Evolutionary conservation across 352 stramenopile species (phyloP).

Genomic region (Sclerospora graminicola): DNA sequence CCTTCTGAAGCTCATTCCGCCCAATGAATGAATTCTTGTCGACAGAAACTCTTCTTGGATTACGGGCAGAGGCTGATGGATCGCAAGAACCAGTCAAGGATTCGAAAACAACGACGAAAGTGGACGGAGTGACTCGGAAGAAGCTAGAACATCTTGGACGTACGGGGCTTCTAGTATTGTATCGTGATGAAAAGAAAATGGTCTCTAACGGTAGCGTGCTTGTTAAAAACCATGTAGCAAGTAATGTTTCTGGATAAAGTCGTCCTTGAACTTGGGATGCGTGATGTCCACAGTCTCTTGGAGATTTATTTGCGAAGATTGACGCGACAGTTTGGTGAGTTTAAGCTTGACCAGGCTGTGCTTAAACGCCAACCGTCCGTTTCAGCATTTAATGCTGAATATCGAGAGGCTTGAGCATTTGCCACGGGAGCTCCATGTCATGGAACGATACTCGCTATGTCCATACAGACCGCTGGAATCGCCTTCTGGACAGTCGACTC

Average conservation of each 20-base stretch:
- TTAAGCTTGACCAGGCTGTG: slow-evolving; percentile 35
- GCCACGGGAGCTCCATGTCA: too few relatives aligned
- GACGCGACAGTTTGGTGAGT: slow-evolving; percentile 51
- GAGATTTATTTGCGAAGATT: slow-evolving; percentile 50
- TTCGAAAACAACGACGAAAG: slow-evolving; percentile 10
- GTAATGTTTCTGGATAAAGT: slow-evolving; percentile 75
- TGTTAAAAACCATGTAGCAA: slow-evolving; percentile 20
- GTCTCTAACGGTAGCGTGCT: not conserved
- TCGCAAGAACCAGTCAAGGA: slow-evolving; percentile 47
- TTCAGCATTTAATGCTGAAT: slow-evolving; percentile 1
- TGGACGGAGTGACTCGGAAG: slow-evolving; percentile 23
- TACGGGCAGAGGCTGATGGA: slow-evolving; percentile 40
- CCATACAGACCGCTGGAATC: too few relatives aligned
- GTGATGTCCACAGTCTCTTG: slow-evolving; percentile 57
- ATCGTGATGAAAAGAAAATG: not conserved
- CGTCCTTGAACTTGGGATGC: slow-evolving; percentile 67
- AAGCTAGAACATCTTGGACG: slow-evolving; percentile 51
- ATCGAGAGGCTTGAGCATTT: too few relatives aligned
- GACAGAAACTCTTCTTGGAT: slow-evolving; percentile 50
- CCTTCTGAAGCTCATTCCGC: too few relatives aligned
- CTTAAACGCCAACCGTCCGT: slow-evolving; percentile 27
- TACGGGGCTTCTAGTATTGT: slow-evolving; percentile 10
- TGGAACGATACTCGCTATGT: too few relatives aligned
- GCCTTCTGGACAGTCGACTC: too few relatives aligned
- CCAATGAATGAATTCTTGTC: too few relatives aligned